phyloP scores from a whole-genome alignment of 352 stramenopile genomes.

The Globisporangium apiculatum region DNA sequence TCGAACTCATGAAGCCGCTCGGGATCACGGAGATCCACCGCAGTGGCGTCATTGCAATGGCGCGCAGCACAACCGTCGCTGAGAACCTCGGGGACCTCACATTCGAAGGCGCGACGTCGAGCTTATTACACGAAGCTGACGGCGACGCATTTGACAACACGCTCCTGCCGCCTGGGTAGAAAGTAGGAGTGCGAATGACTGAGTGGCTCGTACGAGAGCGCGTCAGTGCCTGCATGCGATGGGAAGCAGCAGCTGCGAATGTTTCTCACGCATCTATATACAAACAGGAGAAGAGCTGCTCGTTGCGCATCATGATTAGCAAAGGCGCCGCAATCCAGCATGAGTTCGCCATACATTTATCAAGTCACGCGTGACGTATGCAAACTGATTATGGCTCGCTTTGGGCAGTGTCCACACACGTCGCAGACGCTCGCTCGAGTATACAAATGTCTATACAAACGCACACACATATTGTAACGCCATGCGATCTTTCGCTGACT shows the following conservation, averaged over 20 bases:
- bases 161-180: constrained; percentile 60
- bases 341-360: no score
- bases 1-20: constrained; percentile 75
- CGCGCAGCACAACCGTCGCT: constrained; percentile 51
- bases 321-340: no score
- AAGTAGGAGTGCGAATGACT: background rate
- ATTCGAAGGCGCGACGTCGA: constrained; percentile 69
- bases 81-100: constrained; percentile 60
- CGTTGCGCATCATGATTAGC: no score
- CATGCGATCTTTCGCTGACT: background rate
- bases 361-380: no score
- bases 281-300: no score
- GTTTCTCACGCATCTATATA: no score
- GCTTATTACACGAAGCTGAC: constrained; percentile 61
- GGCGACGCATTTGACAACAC: constrained; percentile 60
- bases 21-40: constrained; percentile 83
- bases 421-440: background rate
- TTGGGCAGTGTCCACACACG: background rate
- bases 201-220: no score
- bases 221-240: background rate
- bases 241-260: no score
- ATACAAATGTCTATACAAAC: background rate
- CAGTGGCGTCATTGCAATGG: constrained; percentile 82
- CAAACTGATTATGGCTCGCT: background rate
- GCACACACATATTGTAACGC: no score